These are phyloP conservation scores for Hippophae tibetana DNA, from an alignment of 306 rosid species.

Conservation along the genomic window DNA sequence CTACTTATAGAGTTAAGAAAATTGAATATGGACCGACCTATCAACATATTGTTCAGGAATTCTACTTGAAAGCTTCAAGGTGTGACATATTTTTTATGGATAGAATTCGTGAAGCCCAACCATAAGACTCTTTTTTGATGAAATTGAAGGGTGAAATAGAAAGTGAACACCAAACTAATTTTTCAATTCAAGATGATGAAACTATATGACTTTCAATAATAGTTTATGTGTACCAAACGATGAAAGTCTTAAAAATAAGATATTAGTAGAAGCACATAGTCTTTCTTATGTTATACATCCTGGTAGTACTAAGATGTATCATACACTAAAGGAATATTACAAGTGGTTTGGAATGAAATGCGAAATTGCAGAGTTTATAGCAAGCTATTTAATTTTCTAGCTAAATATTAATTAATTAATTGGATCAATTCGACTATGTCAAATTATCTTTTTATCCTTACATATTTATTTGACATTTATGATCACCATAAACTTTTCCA, in stretches of 20 bases:
- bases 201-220: neutral
- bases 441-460: no score
- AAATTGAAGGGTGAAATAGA: no score
- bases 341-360: neutral
- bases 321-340: neutral
- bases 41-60: no score
- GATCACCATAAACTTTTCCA: no score
- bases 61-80: no score
- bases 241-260: no score
- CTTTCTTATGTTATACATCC: neutral
- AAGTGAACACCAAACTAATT: neutral
- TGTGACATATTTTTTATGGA: neutral
- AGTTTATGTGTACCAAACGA: neutral
- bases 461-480: no score
- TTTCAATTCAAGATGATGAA: neutral
- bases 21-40: no score
- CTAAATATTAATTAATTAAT: neutral
- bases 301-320: neutral
- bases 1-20: no score
- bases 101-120: no score
- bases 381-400: neutral
- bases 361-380: neutral
- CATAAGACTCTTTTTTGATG: neutral
- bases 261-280: neutral
- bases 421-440: no score